These are phyloP conservation scores for Nothophoma quercina DNA, from an alignment of 2,329 filamentous ascomycete species.

Conservation along the genomic window DNA sequence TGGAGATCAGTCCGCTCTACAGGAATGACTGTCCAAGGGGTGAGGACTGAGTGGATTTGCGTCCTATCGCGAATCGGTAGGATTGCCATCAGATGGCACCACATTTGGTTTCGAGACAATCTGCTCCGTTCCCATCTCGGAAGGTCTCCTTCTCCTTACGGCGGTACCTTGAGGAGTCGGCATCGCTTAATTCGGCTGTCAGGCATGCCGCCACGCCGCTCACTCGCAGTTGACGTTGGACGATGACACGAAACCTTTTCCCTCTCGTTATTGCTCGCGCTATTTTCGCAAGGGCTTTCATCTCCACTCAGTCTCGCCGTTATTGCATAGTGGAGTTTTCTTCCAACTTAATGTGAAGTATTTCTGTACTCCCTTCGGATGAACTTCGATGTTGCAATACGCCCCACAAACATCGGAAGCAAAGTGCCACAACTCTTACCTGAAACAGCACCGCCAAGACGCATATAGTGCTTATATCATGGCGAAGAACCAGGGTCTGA, in stretches of 20 bases:
- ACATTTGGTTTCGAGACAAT: not conserved
- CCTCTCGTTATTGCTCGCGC: no score
- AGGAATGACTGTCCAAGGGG: conserved; percentile 48
- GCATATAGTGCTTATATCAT: conserved; percentile 30
- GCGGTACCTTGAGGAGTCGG: not conserved
- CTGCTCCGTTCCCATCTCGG: not conserved
- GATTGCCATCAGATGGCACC: not conserved
- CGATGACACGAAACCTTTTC: no score
- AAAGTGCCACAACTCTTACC: conserved; percentile 4
- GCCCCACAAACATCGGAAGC: conserved; percentile 4
- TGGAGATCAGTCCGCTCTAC: conserved; percentile 50
- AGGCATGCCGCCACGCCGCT: not conserved
- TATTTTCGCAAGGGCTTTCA: not conserved
- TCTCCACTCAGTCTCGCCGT: not conserved
- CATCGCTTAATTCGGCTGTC: not conserved
- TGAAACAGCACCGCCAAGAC: conserved; percentile 26
- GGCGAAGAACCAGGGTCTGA: conserved; percentile 5
- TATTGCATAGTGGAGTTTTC: not conserved
- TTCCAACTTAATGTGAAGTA: not conserved
- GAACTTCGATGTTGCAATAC: conserved; percentile 1
- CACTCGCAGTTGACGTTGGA: not conserved
- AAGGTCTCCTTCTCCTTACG: not conserved
- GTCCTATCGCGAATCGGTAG: not conserved
- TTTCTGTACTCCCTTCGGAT: not conserved
- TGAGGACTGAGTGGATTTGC: conserved; percentile 32